Base-by-base conservation (phyloP, 2,329 filamentous ascomycete species). In the Zymoseptoria ardabiliae region DNA sequence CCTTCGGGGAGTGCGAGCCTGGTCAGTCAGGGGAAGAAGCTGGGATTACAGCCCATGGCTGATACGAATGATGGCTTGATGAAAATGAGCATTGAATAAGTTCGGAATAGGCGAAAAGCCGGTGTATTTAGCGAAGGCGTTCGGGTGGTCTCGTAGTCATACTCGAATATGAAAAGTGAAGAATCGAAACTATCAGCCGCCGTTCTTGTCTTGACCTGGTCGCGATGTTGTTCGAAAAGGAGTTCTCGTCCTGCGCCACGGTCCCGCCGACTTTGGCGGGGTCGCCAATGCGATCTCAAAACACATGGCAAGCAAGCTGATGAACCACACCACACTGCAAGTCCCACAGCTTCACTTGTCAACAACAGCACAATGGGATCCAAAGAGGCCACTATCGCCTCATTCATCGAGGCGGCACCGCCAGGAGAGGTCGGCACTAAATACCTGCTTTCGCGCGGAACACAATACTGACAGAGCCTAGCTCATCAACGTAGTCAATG, bases 31-130 rank as follows among this genome's bases (percentile, higher is more conserved):
- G 68, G 68, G 28, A 82, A 87, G 79, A 63, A 90, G 35, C 80
- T 96, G 13, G 91, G 91, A 8, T 82, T 95, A 66, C 92, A 97
- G 75, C 91, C 92, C 1, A 97, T 97, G 92, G 88, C 85, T 19
- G 93, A 97, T 74, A 93, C 93, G n/a, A 91, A 91, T 71, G 93
- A 97, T 73, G 90, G 91, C 1, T 81, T 97, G 65, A 96, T 96
- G 88, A 91, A 93, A 69, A 94, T 97, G 89, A 96, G 90, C 74
- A 96, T 97, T 69, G 92, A 97, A 73, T 96, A 77, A 76, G 58
- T 30, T 52, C 19, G 21, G 56, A 7, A 58, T 51, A 28, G 20
- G 30, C 22, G 21, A 11, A 23, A 54, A n/a, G 22, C 9, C 35
- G 11, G n/a, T 53, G n/a, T 52, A 17, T 51, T 58, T 62, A 62